These are phyloP conservation scores for Cladophialophora carrionii DNA, from an alignment of 2,329 filamentous ascomycete genomes.

Conservation along the genomic window DNA sequence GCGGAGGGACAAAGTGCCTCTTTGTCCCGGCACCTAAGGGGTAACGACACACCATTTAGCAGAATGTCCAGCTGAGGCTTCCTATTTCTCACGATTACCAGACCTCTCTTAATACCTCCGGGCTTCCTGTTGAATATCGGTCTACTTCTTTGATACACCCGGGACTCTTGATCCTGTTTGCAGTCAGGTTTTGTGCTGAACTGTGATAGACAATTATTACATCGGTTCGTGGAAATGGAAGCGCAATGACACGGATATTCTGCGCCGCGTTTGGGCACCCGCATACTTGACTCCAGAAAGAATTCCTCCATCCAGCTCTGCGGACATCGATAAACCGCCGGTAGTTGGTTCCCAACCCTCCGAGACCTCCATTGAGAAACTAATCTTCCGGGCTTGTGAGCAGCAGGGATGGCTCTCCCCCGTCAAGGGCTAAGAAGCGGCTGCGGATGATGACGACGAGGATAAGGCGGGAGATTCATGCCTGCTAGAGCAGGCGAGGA, in stretches of 20 bases:
- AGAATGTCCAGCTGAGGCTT: neutral
- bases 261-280: neutral
- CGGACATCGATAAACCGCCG: neutral
- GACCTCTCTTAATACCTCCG: neutral
- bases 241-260: neutral
- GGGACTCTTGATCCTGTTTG: neutral
- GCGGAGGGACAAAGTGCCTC: neutral
- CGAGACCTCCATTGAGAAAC: too few species aligned
- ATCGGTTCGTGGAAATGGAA: neutral
- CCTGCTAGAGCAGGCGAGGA: too few species aligned
- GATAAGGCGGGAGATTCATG: too few species aligned
- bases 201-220: neutral
- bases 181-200: neutral
- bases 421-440: too few species aligned
- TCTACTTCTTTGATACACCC: neutral
- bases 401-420: too few species aligned
- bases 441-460: too few species aligned
- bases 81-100: neutral
- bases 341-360: too few species aligned
- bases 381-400: too few species aligned
- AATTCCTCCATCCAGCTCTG: too few species aligned
- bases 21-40: neutral
- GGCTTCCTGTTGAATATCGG: neutral
- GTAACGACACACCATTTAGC: neutral
- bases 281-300: neutral